These are phyloP conservation scores for Gossypium rotundifolium DNA, from an alignment of 345 rosid genomes.

Conservation along the genomic window DNA sequence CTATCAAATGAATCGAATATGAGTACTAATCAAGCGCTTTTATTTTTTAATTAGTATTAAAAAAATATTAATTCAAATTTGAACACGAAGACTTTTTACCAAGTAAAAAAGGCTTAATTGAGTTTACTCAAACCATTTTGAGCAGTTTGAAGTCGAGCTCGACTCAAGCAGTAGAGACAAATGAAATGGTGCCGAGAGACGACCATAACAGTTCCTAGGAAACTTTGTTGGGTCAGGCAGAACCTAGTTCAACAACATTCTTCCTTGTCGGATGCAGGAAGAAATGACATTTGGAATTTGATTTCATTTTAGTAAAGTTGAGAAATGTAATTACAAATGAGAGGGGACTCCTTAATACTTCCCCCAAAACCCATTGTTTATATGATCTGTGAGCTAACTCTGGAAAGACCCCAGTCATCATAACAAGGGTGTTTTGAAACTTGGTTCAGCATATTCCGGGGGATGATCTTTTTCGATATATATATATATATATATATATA, in stretches of 20 bases:
- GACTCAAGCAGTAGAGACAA: too few relatives aligned
- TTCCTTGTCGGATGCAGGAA: not conserved
- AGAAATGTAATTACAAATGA: not conserved
- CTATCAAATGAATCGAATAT: too few relatives aligned
- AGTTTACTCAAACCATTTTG: too few relatives aligned
- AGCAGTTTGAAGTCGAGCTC: too few relatives aligned
- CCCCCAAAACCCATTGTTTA: not conserved
- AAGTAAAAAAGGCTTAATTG: too few relatives aligned
- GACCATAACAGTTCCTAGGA: too few relatives aligned
- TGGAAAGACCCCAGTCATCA: not conserved
- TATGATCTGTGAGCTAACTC: not conserved
- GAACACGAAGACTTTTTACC: too few relatives aligned
- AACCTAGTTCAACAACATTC: not conserved
- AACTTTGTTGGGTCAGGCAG: too few relatives aligned
- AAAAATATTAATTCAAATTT: too few relatives aligned
- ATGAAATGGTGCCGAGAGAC: too few relatives aligned
- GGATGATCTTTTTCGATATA: not conserved
- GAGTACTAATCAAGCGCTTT: too few relatives aligned
- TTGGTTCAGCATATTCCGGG: not conserved
- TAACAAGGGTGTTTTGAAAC: not conserved
- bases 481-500: not conserved
- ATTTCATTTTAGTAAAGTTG: not conserved
- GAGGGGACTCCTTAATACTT: not conserved
- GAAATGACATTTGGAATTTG: not conserved
- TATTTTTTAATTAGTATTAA: too few relatives aligned